Base-by-base conservation (phyloP, 1,284 basidiomycete species). In the Marasmius tenuissimus region DNA sequence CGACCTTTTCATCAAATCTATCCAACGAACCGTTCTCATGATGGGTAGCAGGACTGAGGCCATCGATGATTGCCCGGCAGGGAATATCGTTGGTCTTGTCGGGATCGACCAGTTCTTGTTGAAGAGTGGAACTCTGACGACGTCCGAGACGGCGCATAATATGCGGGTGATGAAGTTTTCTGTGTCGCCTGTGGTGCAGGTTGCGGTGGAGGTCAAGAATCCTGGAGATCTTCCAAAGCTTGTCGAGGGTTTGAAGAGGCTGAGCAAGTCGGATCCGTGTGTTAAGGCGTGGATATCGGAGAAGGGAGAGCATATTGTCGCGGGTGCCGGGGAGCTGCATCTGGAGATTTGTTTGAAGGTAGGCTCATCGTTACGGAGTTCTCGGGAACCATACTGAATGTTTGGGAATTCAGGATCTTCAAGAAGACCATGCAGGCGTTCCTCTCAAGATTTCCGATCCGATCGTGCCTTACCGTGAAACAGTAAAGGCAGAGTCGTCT, bases 81-180 rank as follows among this genome's bases (percentile, higher is more conserved):
- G 97, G 75, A 99, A 99, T 88, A 98, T 99, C 72, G 82, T 96
- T 69, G 97, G 97, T 88, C 93, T 99, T 74, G 97, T 99, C 81
- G 97, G 97, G 86, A 93, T 99, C 73, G 97, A 99, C 82, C 97
- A 99, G 83, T 99, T 98, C 93, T 83, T 99, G 83, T 92, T 99
- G 80, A 99, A 99, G 89, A 95, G 89, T 70, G 97, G 97, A 80
- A 99, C 97, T 68, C 89, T 99, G 72, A 98, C 97, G 67, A 90
- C 92, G 66, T 96, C 94, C 63, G 97, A 99, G 83, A 98, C 96
- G 61, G 97, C 97, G 59, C 97, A 99, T 87, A 99, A 99, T 88
- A 97, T 99, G 94, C 95, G 85, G 85, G 96, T 99, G 81, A 99
- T 99, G 97, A 96, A 94, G 85, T 97, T 97, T 88, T 97, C 95